Conservation (phyloP, 306 rosid genomes). For the Cucurbita pepo region DNA sequence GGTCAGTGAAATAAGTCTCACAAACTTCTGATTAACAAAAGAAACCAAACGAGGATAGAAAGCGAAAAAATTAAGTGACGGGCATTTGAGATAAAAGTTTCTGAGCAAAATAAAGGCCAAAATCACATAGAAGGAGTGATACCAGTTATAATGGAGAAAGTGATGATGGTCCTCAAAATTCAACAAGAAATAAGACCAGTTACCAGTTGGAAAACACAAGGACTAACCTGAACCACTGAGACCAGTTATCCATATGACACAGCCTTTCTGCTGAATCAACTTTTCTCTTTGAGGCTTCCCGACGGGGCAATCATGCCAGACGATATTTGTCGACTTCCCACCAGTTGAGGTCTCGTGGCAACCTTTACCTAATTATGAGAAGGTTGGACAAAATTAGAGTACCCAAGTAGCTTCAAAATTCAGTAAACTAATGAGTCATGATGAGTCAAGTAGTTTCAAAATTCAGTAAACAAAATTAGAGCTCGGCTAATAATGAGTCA, state of each 20-base stretch:
- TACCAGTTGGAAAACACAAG: background rate
- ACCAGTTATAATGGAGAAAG: background rate
- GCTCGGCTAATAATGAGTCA: background rate
- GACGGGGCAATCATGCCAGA: conserved; percentile 74
- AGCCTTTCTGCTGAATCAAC: conserved; percentile 80
- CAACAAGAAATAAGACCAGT: background rate
- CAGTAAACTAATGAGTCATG: background rate
- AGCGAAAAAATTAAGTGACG: background rate
- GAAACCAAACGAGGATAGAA: background rate
- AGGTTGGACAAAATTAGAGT: conserved; percentile 19
- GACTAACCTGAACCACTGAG: conserved; percentile 97
- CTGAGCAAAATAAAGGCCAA: background rate
- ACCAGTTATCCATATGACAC: conserved; percentile 96
- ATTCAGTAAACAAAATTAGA: background rate
- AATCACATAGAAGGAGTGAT: background rate
- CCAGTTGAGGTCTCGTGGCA: conserved; percentile 30
- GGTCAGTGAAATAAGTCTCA: background rate
- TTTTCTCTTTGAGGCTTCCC: conserved; percentile 64
- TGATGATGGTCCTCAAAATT: background rate
- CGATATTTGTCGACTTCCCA: conserved; percentile 62
- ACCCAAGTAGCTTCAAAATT: background rate
- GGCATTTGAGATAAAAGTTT: background rate
- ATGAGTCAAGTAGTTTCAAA: background rate
- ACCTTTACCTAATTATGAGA: conserved; percentile 34
- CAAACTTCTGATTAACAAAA: background rate